A percentile compares a stretch with the other conserved stretches of the same genome.
These are phyloP conservation scores for Claviceps monticola DNA, from an alignment of 2,329 filamentous ascomycete genomes.

Conservation along the genomic window DNA sequence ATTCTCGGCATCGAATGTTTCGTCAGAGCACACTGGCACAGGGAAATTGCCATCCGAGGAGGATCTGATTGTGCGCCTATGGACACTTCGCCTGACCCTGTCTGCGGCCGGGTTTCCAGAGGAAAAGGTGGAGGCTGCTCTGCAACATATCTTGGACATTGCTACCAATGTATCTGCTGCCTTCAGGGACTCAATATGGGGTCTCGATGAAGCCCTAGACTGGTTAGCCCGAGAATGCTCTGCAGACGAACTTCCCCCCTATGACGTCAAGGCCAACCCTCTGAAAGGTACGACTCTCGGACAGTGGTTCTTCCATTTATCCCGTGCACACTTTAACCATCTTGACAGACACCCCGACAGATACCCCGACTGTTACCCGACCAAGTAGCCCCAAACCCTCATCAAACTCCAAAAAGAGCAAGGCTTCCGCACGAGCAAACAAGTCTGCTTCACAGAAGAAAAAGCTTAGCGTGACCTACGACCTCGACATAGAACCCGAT, in stretches of 20 bases:
- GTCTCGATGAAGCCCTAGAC: slow-evolving; percentile 74
- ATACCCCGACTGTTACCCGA: slow-evolving; percentile 36
- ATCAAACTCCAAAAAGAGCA: slow-evolving; percentile 18
- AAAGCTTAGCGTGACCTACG: slow-evolving; percentile 36
- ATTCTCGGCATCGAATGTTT: slow-evolving; percentile 37
- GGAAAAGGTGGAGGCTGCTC: slow-evolving; percentile 45
- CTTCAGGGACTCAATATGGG: slow-evolving; percentile 61
- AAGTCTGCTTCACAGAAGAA: slow-evolving; percentile 16
- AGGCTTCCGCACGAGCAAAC: slow-evolving; percentile 14
- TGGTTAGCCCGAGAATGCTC: slow-evolving; percentile 75
- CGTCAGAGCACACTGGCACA: slow-evolving; percentile 27
- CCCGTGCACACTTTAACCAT: slow-evolving; percentile 4
- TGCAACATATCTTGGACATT: slow-evolving; percentile 54
- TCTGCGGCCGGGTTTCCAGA: slow-evolving; percentile 53
- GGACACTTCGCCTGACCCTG: slow-evolving; percentile 69
- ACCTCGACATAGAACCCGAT: slow-evolving; percentile 63
- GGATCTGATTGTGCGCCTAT: slow-evolving; percentile 64
- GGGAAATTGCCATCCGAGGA: slow-evolving; percentile 55
- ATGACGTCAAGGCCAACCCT: slow-evolving; percentile 34
- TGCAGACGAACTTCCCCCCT: slow-evolving; percentile 55
- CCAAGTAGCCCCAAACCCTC: slow-evolving; percentile 32
- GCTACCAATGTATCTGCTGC: slow-evolving; percentile 44
- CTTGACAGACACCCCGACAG: slow-evolving; percentile 31
- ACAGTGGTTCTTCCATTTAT: background rate
- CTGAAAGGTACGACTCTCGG: slow-evolving; percentile 22